Percentiles rank a stretch among this genome's conserved stretches.
Evolutionary conservation across 225 moss, liverwort and hornwort genomes (phyloP).

Genomic region (Marchantia polymorpha): DNA sequence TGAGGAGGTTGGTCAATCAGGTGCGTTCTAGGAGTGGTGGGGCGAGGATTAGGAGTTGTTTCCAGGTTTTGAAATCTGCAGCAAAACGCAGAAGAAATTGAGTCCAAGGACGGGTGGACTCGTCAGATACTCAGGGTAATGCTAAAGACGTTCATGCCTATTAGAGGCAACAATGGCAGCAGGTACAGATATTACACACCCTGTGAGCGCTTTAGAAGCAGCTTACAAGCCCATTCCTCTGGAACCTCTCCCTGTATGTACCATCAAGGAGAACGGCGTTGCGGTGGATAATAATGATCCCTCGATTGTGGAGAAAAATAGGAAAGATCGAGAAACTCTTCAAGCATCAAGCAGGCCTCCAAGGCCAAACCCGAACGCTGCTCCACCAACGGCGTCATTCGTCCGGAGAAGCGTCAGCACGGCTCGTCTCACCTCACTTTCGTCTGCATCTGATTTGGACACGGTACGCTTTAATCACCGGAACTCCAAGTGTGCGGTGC

Average conservation of each 20-base stretch:
- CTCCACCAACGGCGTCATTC: conserved; percentile 9
- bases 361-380: conserved; percentile 23
- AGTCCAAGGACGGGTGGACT: conserved; percentile 16
- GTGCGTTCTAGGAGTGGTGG: conserved; percentile 3
- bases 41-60: conserved; percentile 3
- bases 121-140: conserved; percentile 30
- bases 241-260: conserved; percentile 52
- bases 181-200: conserved; percentile 92
- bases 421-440: conserved; percentile 21
- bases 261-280: conserved; percentile 73
- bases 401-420: conserved; percentile 39
- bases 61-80: conserved; percentile 16
- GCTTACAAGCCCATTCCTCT: conserved; percentile 60
- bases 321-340: conserved; percentile 30
- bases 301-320: conserved; percentile 30
- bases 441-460: conserved; percentile 21
- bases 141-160: conserved; percentile 68
- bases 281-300: conserved; percentile 57
- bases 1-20: neutral
- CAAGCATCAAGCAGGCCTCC: conserved; percentile 29
- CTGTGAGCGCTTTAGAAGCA: conserved; percentile 96
- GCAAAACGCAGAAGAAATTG: neutral
- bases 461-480: conserved; percentile 27
- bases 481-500: neutral
- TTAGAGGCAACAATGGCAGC: conserved; percentile 87